Conservation (phyloP, 2,329 filamentous ascomycete genomes). For the Penicillium vulpinum region DNA sequence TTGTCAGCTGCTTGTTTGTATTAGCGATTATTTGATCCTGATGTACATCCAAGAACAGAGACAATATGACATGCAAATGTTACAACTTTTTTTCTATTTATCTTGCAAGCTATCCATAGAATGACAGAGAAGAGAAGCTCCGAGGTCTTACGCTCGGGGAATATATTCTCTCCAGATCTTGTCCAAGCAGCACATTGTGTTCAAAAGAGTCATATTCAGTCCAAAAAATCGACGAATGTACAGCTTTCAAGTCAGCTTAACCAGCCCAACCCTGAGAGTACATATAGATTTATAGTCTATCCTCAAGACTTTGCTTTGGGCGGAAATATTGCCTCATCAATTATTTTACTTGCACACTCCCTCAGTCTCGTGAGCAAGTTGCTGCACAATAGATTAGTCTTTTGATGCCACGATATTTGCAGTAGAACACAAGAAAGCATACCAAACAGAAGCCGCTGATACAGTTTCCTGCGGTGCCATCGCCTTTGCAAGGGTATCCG, state of each 20-base stretch:
- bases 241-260: not conserved
- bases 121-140: too few species aligned
- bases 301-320: not conserved
- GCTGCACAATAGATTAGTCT: not conserved
- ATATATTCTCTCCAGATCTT: not conserved
- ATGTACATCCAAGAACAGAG: not conserved
- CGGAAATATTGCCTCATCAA: too few species aligned
- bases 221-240: too few species aligned
- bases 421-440: not conserved
- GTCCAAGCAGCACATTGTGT: too few species aligned
- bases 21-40: not conserved
- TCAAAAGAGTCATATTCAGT: not conserved
- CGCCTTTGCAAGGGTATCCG: conserved; percentile 1
- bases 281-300: too few species aligned
- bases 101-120: not conserved
- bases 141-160: not conserved
- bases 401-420: too few species aligned
- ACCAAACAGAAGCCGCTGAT: conserved; percentile 4
- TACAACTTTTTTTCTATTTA: not conserved
- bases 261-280: too few species aligned
- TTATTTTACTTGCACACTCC: not conserved
- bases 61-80: not conserved
- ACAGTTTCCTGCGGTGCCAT: conserved; percentile 7
- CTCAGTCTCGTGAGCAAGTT: not conserved
- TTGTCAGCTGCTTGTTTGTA: not conserved